phyloP scores from a whole-genome alignment of 257 asterid species.

The Fraxinus excelsior region DNA sequence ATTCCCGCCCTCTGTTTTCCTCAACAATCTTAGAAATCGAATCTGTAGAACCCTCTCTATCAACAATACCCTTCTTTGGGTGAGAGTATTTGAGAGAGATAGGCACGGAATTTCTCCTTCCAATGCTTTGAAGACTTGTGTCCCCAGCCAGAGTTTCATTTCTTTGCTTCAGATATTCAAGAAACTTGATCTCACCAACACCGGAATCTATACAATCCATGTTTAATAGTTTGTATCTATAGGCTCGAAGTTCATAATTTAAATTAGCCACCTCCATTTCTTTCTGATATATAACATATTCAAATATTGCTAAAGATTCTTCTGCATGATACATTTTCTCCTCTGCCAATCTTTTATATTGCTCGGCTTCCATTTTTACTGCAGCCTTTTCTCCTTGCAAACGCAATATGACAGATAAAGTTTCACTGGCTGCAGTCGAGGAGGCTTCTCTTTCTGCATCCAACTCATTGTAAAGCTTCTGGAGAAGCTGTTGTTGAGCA shows the following conservation, averaged over 20 bases:
- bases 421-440: slow-evolving; percentile 80
- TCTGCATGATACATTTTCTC: slow-evolving; percentile 86
- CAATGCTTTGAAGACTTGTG: slow-evolving; percentile 30
- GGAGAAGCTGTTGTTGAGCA: slow-evolving; percentile 77
- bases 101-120: slow-evolving; percentile 74
- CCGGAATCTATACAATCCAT: slow-evolving; percentile 67
- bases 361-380: slow-evolving; percentile 88
- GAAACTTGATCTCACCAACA: slow-evolving; percentile 46
- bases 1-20: slow-evolving; percentile 38
- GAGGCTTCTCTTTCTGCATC: slow-evolving; percentile 95
- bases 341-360: slow-evolving; percentile 80
- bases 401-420: slow-evolving; percentile 74
- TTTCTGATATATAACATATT: slow-evolving; percentile 76
- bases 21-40: slow-evolving; percentile 35
- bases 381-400: slow-evolving; percentile 91
- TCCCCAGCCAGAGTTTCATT: slow-evolving; percentile 39
- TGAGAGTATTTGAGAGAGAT: slow-evolving; percentile 26
- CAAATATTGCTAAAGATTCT: slow-evolving; percentile 74
- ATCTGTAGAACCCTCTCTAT: slow-evolving; percentile 40
- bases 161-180: slow-evolving; percentile 48
- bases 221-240: slow-evolving; percentile 60
- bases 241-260: slow-evolving; percentile 79
- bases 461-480: slow-evolving; percentile 72
- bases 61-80: slow-evolving; percentile 42
- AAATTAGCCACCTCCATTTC: slow-evolving; percentile 87